Evolutionary conservation across 2,329 filamentous ascomycete genomes (phyloP).

Genomic region (Pseudogymnoascus sp.): DNA sequence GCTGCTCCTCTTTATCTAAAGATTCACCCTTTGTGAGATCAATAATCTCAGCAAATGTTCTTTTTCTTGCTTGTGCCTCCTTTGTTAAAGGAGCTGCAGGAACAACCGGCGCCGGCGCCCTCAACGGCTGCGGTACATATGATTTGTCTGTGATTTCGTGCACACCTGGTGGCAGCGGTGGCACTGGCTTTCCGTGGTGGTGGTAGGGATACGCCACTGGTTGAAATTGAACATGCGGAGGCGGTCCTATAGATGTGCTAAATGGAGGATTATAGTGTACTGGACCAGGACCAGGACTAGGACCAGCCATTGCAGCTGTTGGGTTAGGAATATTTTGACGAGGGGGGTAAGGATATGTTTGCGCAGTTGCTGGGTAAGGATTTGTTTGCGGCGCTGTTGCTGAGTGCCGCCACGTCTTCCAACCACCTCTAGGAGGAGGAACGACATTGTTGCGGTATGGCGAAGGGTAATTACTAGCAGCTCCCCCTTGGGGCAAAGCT

Average conservation of each 20-base stretch:
- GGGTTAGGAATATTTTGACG: not conserved
- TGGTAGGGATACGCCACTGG: not conserved
- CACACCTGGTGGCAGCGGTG: not conserved
- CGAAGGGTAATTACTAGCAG: not conserved
- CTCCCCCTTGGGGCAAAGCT: not conserved
- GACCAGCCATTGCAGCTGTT: not conserved
- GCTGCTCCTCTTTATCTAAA: not conserved
- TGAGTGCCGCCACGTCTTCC: not conserved
- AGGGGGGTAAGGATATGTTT: not conserved
- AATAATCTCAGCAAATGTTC: constrained; percentile 13
- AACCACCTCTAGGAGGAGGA: not conserved
- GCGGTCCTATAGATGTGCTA: not conserved
- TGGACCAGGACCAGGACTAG: not conserved
- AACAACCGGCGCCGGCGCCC: not conserved
- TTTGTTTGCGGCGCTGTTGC: not conserved
- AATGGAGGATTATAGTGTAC: not conserved
- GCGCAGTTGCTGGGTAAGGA: not conserved
- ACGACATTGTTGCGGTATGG: not conserved
- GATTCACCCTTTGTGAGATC: constrained; percentile 12
- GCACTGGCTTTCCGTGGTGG: not conserved
- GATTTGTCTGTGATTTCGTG: not conserved
- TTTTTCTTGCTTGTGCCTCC: constrained; percentile 10
- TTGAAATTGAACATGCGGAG: not conserved
- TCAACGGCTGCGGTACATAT: not conserved
- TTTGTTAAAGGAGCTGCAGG: constrained; percentile 8